Evolutionary conservation across 2,329 filamentous ascomycete genomes (phyloP), one percentile per base, ranked within the genome.

Genomic region (Fusarium annulatum): DNA sequence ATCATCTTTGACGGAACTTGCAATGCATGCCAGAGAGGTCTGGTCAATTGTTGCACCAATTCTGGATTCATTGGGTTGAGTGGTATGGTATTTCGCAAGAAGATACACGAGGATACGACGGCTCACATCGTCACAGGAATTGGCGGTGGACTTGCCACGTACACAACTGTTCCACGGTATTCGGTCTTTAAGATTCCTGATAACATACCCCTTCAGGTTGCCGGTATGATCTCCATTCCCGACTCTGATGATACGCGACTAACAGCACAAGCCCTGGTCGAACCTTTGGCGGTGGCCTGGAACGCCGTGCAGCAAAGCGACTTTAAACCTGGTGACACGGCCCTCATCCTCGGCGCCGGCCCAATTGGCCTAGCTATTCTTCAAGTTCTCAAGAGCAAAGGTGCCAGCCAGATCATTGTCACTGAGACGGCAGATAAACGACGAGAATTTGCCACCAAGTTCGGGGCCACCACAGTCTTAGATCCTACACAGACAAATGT

Each of bases 31-130:
- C 18, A 53, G 18, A 53, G 49, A 18, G 34, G 49, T 28, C 23
- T 53, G 9, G 38, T 38, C 9, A 53, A 53, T 11, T 38, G 49
- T 6, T 53, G 49, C 33, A 16, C 33, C 18, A 53, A 53, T 5
- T 53, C 49, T 5, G 49, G 49, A 21, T 38, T 53, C 14, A 53
- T 53, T 8, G 49, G 49, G 6, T 9, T 53, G 2, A 53, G 49
- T 38, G 49, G 49, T 53, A 38, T 15, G 18, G 3, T 2, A 14
- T 26, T 14, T 4, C 2, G 9, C 7, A 26, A 23, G 4, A 16
- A 21, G 11, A 23, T 34, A 23, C 16, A 26, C 4, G 12, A 8
- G 3, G 23, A 6, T 11, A 9, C 6, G 2, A 0, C 4, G 18
- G 6, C 34, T 53, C 9, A 53, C 49, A 4, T 6, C 7, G 9